Evolutionary conservation across 1,139 yeast species (phyloP).

Genomic region (Hemisphaericaspora xylofermentans): DNA sequence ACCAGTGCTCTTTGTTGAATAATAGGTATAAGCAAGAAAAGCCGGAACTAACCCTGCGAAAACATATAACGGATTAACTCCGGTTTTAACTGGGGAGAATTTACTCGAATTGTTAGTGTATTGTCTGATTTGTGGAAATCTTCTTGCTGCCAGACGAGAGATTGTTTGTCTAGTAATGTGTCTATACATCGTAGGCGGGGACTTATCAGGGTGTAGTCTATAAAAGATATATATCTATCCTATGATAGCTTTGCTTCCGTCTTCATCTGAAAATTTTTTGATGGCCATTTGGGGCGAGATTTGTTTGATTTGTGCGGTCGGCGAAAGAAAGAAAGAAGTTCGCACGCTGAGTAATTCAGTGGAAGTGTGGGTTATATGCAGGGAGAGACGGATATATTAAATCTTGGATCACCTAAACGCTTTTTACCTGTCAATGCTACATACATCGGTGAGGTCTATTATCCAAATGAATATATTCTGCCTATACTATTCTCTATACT

Average conservation of each 20-base stretch:
- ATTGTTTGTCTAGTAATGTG: background rate
- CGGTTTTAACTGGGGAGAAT: background rate
- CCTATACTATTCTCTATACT: too few relatives aligned
- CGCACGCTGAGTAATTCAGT: constrained; percentile 1
- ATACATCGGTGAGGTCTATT: too few relatives aligned
- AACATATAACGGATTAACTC: background rate
- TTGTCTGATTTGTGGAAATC: background rate
- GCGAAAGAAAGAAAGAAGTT: background rate
- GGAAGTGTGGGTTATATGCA: background rate
- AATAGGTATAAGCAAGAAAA: background rate
- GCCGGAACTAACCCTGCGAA: background rate
- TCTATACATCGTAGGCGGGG: too few relatives aligned
- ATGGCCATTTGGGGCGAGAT: background rate
- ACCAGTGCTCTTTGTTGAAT: background rate
- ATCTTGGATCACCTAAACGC: too few relatives aligned
- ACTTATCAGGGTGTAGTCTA: too few relatives aligned
- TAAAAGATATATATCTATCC: too few relatives aligned
- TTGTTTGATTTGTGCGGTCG: background rate
- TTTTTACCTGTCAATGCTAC: too few relatives aligned
- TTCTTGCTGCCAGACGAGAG: background rate
- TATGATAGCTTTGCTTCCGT: too few relatives aligned
- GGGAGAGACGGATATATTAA: background rate
- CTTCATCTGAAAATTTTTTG: background rate
- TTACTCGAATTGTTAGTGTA: background rate
- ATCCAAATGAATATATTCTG: too few relatives aligned